Evolutionary conservation across 2,329 filamentous ascomycete genomes (phyloP).

Genomic region (Chaetomium strumarium): DNA sequence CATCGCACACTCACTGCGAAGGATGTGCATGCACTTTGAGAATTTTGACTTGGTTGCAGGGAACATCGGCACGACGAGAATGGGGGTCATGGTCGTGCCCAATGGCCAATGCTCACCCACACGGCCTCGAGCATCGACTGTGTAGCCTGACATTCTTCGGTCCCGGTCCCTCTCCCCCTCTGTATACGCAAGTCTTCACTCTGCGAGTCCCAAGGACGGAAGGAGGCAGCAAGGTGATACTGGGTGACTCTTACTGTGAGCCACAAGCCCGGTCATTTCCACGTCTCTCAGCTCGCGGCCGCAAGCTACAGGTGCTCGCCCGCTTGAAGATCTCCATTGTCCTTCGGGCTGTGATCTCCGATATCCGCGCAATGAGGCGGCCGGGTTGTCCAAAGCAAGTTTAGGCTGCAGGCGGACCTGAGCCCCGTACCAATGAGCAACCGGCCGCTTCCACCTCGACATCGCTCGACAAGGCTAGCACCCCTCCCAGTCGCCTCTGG

Average conservation of each 20-base stretch:
- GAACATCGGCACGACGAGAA: conserved; percentile 16
- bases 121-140: conserved; percentile 5
- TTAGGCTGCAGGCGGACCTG: conserved; percentile 22
- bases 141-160: conserved; percentile 2
- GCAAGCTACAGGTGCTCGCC: not conserved
- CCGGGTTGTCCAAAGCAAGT: conserved; percentile 23
- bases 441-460: conserved; percentile 18
- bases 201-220: not conserved
- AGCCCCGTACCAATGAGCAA: conserved; percentile 28
- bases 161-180: conserved; percentile 7
- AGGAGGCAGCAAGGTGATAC: not conserved
- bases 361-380: conserved; percentile 9
- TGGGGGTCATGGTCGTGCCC: conserved; percentile 12
- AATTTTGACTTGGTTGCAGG: conserved; percentile 19
- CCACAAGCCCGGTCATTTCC: not conserved
- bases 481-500: conserved; percentile 30
- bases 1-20: conserved; percentile 9
- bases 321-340: conserved; percentile 18
- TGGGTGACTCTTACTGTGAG: not conserved
- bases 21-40: conserved; percentile 13
- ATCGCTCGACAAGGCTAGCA: conserved; percentile 24
- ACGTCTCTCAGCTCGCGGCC: not conserved
- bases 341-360: conserved; percentile 6
- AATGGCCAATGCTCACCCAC: conserved; percentile 17
- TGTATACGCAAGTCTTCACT: not conserved